Base-by-base conservation (phyloP, 179 eudicot species). In the Heliamphora ciliata region DNA sequence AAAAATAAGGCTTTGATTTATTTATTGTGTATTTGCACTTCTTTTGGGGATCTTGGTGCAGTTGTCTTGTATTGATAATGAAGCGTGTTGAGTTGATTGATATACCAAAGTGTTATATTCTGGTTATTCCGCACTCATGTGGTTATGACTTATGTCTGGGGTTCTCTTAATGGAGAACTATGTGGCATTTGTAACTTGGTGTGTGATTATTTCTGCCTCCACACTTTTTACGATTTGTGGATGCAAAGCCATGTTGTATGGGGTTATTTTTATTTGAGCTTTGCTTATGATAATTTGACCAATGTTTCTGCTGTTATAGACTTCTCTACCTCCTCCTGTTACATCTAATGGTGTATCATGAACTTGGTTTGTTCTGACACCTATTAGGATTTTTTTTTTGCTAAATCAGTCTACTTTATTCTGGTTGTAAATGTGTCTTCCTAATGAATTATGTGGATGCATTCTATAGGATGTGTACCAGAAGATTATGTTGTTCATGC, bases 401-500 rank as follows among this genome's bases (percentile, higher is more conserved):
- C 40, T 17, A 4, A 47, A n/a, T 11, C 60, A 67, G 40, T 56
- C 58, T 72, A 15, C 9, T 46, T 52, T 78, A 11, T 60, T 58
- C 48, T 80, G 46, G 9, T 55, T 17, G 48, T 80, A 52, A 66
- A 70, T 11, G 24, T 59, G n/a, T 44, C 77, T 13, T 48, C 59
- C 70, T 81, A 48, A 81, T 9, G 1, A 24, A 8, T 47, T 51
- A 47, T 59, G 13, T 81, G 56, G 8, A 76, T 71, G 58, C 47
- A 50, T 78, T 51, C 21, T 44, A 68, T 74, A 93, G 97, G 97
- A 93, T 80, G 90, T 92, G 55, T 87, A 90, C 71, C 94, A 92
- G 86, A 92, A 88, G 87, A 90, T 93, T 72, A 86, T 89, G 90
- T 67, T 84, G 73, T 92, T 93, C 82, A 82, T 89, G 90, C 96